Conservation (phyloP, 2,329 filamentous ascomycete genomes). For the Aaosphaeria arxii region DNA sequence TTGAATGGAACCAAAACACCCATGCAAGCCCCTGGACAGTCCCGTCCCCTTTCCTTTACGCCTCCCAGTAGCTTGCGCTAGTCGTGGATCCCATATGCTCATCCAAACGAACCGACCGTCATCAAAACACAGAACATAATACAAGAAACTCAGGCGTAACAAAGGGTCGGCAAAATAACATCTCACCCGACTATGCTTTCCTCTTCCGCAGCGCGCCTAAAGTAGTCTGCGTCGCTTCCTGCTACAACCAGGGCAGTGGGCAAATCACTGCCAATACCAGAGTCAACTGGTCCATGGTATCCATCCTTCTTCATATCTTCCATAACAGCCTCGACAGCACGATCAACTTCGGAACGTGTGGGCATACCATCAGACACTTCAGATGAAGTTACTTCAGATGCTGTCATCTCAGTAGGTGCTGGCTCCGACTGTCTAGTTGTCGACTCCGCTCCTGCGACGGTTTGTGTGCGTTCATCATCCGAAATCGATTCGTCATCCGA, state of each 20-base stretch:
- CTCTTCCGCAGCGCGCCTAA: slow-evolving; percentile 34
- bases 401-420: slow-evolving; percentile 7
- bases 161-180: background rate
- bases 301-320: slow-evolving; percentile 26
- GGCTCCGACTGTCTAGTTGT: no score
- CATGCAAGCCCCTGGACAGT: no score
- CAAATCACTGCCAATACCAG: slow-evolving; percentile 37
- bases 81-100: no score
- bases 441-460: slow-evolving; percentile 4
- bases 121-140: no score
- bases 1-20: no score
- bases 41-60: no score
- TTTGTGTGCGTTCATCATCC: slow-evolving; percentile 26
- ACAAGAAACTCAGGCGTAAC: no score
- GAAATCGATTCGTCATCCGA: slow-evolving; percentile 19
- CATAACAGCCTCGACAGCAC: slow-evolving; percentile 27
- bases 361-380: slow-evolving; percentile 21
- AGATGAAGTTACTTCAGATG: slow-evolving; percentile 14
- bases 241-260: slow-evolving; percentile 26
- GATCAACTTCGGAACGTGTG: slow-evolving; percentile 30
- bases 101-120: no score
- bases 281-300: slow-evolving; percentile 28
- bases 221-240: slow-evolving; percentile 30
- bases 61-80: no score
- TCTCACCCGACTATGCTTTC: slow-evolving; percentile 29